These are phyloP conservation scores for Strobilomyces confusus DNA, from an alignment of 768 basidiomycete genomes.

Conservation along the genomic window DNA sequence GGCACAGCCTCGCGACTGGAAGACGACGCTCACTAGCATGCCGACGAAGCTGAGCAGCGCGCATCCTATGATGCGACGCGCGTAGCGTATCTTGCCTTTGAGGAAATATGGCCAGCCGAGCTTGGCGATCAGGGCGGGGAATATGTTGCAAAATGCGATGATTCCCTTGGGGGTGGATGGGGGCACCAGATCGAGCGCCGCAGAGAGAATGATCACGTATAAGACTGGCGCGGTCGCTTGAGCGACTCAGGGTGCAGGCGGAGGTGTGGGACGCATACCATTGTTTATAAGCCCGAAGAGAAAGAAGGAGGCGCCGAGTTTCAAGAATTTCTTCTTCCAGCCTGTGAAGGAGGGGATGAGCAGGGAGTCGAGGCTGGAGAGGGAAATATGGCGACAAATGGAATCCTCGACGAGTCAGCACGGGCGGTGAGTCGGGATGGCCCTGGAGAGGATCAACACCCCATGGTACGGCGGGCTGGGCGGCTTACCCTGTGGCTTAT, in stretches of 20 bases:
- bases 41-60: conserved; percentile 72
- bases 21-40: conserved; percentile 67
- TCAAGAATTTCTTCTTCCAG: conserved; percentile 28
- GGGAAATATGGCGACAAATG: conserved; percentile 23
- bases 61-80: conserved; percentile 69
- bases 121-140: conserved; percentile 83
- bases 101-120: conserved; percentile 90
- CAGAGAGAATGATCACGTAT: conserved; percentile 95
- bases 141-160: conserved; percentile 93
- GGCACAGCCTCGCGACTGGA: not conserved
- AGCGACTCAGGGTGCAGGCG: not conserved
- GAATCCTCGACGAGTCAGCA: conserved; percentile 8
- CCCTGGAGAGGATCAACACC: conserved; percentile 29
- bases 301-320: conserved; percentile 69
- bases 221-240: conserved; percentile 49
- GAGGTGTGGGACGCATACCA: conserved; percentile 44
- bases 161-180: conserved; percentile 91
- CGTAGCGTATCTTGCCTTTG: conserved; percentile 82
- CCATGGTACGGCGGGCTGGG: conserved; percentile 5
- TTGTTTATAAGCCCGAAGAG: conserved; percentile 92
- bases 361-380: not conserved
- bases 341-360: conserved; percentile 20
- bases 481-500: conserved; percentile 23
- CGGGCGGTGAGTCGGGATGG: conserved; percentile 9
- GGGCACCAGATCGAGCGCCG: conserved; percentile 91